A percentile compares a stretch with the other conserved stretches of the same genome.
These are phyloP conservation scores for Mycena galericulata DNA, from an alignment of 768 basidiomycete species.

Conservation along the genomic window DNA sequence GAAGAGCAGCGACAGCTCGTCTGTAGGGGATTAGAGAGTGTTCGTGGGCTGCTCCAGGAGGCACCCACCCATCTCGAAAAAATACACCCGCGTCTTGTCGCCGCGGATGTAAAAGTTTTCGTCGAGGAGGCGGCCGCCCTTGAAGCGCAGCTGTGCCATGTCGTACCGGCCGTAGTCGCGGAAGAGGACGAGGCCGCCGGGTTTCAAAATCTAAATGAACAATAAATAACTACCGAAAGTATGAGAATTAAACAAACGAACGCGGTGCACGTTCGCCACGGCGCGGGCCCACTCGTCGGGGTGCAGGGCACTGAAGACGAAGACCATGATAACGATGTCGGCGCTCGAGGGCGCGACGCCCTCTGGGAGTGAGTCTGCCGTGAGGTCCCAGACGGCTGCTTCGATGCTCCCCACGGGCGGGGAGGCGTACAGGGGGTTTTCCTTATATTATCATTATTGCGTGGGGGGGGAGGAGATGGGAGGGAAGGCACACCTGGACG, in stretches of 20 bases:
- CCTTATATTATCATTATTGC: conserved; percentile 60
- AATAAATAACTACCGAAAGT: no score
- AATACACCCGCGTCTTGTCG: conserved; percentile 97
- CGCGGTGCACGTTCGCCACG: conserved; percentile 82
- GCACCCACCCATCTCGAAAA: conserved; percentile 85
- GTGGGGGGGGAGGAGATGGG: neutral
- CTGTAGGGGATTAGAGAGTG: conserved; percentile 49
- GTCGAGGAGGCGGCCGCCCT: conserved; percentile 85
- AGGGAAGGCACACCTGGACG: conserved; percentile 71
- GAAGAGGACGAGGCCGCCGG: conserved; percentile 84
- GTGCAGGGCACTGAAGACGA: conserved; percentile 93
- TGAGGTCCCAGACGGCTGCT: conserved; percentile 93
- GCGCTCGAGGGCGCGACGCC: conserved; percentile 75
- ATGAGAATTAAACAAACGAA: conserved; percentile 45
- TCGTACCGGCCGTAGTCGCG: conserved; percentile 97
- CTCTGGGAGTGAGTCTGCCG: conserved; percentile 73
- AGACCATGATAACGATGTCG: conserved; percentile 92
- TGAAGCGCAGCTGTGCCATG: conserved; percentile 95
- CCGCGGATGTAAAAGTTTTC: conserved; percentile 97
- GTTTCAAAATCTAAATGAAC: conserved; percentile 95
- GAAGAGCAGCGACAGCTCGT: conserved; percentile 84
- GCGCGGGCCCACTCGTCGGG: conserved; percentile 92
- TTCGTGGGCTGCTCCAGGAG: neutral
- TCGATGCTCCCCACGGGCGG: conserved; percentile 79
- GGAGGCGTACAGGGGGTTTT: conserved; percentile 74